Percentiles rank a stretch among this genome's conserved stretches.
These are phyloP conservation scores for Ascochyta clinopodiicola DNA, from an alignment of 2,329 filamentous ascomycete species.

Conservation along the genomic window DNA sequence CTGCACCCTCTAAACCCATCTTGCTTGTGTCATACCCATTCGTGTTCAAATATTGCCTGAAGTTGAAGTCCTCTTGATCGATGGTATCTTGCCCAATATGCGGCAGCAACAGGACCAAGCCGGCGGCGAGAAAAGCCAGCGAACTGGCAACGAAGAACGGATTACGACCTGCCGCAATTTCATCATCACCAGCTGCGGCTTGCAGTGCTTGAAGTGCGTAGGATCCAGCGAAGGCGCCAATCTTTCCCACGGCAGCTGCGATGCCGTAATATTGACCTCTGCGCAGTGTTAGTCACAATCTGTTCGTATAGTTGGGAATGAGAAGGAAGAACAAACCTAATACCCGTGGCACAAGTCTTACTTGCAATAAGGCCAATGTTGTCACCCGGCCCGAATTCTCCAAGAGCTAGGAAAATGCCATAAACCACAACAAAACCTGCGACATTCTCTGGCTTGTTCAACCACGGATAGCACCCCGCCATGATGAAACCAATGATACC, in stretches of 20 bases:
- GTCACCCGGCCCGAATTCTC: slow-evolving; percentile 85
- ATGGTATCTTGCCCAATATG: slow-evolving; percentile 86
- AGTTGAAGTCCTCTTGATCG: slow-evolving; percentile 74
- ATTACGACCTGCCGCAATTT: slow-evolving; percentile 71
- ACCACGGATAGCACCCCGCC: slow-evolving; percentile 75
- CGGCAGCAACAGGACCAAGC: slow-evolving; percentile 74
- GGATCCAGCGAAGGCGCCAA: slow-evolving; percentile 84
- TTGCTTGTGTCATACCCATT: slow-evolving; percentile 77
- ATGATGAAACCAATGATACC: slow-evolving; percentile 86
- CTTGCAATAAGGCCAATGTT: slow-evolving; percentile 88
- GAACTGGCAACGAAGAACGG: slow-evolving; percentile 86
- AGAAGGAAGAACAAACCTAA: slow-evolving; percentile 54
- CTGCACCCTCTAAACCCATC: slow-evolving; percentile 52
- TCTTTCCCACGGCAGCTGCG: slow-evolving; percentile 75
- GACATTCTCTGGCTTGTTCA: slow-evolving; percentile 72
- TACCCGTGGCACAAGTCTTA: slow-evolving; percentile 85
- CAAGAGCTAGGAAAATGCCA: slow-evolving; percentile 76
- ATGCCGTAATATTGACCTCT: slow-evolving; percentile 76
- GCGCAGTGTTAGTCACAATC: neutral
- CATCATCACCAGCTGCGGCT: slow-evolving; percentile 43
- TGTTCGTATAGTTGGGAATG: neutral
- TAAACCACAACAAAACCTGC: slow-evolving; percentile 81
- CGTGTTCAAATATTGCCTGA: slow-evolving; percentile 73
- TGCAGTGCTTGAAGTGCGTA: slow-evolving; percentile 76
- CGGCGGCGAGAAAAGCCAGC: slow-evolving; percentile 73